Percentiles rank a stretch among this genome's conserved stretches.
Evolutionary conservation across 805 yeast genomes (phyloP).

Genomic region (Sungouiozyma ichnusensis): DNA sequence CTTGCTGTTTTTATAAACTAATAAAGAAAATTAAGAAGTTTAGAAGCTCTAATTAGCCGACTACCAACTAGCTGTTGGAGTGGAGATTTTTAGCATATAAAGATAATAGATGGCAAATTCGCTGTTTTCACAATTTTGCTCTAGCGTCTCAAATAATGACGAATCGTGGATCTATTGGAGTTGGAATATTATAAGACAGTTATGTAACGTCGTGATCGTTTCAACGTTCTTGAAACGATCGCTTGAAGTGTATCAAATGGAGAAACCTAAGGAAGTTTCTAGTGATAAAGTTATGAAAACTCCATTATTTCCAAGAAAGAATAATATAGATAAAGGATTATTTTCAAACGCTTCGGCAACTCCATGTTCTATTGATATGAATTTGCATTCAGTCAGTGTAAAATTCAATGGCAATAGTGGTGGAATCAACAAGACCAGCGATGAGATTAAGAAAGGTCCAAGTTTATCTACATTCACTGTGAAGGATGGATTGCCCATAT

Average conservation of each 20-base stretch:
- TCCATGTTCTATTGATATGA: constrained; percentile 22
- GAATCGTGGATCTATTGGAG: background rate
- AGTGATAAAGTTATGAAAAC: too few species aligned
- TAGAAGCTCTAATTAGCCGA: too few species aligned
- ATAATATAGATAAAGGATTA: constrained; percentile 13
- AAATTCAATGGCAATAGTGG: background rate
- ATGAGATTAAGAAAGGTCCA: background rate
- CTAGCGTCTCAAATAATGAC: background rate
- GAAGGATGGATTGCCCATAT: constrained; percentile 8
- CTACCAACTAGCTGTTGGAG: too few species aligned
- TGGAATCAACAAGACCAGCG: background rate
- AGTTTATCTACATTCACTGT: background rate
- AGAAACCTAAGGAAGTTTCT: too few species aligned
- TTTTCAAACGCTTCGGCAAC: constrained; percentile 13
- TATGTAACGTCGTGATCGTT: background rate
- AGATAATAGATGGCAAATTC: background rate
- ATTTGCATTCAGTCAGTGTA: constrained; percentile 4
- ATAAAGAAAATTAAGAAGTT: too few species aligned
- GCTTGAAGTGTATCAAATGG: too few species aligned
- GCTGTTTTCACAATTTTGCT: background rate
- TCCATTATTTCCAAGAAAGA: constrained; percentile 19
- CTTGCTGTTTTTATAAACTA: too few species aligned
- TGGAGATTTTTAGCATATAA: too few species aligned
- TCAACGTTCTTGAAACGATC: background rate
- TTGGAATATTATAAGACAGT: background rate